Conservation (phyloP, 345 rosid species). For the Pistacia atlantica region DNA sequence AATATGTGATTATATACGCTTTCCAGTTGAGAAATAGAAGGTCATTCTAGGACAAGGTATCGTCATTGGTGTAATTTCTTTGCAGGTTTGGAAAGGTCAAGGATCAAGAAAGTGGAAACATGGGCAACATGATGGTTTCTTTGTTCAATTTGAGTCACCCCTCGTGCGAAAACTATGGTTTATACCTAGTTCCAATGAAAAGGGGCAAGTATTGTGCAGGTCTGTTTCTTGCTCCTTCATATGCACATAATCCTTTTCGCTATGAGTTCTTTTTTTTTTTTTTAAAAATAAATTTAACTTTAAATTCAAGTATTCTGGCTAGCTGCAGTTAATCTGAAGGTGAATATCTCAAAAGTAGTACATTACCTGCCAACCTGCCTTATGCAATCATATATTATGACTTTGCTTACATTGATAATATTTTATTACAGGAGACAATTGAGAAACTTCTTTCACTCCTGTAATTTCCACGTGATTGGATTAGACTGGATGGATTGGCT, state of each 20-base stretch:
- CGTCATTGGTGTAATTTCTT: slow-evolving; percentile 12
- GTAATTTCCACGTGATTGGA: not conserved
- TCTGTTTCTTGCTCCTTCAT: slow-evolving; percentile 18
- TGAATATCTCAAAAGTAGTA: not conserved
- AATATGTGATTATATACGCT: not conserved
- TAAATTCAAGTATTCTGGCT: slow-evolving; percentile 2
- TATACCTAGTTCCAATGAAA: slow-evolving; percentile 77
- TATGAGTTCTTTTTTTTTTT: not conserved
- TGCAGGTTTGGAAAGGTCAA: slow-evolving; percentile 96
- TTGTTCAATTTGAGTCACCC: slow-evolving; percentile 86
- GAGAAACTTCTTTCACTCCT: not conserved
- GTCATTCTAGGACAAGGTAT: not conserved
- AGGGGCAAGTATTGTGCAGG: slow-evolving; percentile 90
- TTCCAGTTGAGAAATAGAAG: not conserved
- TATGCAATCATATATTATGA: not conserved
- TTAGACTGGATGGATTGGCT: not conserved
- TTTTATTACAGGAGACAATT: not conserved
- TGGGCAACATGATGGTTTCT: slow-evolving; percentile 89
- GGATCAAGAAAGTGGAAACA: slow-evolving; percentile 98
- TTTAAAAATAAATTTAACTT: not conserved
- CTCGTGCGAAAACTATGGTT: slow-evolving; percentile 79
- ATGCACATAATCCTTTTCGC: not conserved
- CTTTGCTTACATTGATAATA: not conserved
- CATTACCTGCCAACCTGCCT: not conserved
- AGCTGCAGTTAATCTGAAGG: not conserved